phyloP scores from a whole-genome alignment of 768 basidiomycete genomes.

The Boletus tylopilopsis region DNA sequence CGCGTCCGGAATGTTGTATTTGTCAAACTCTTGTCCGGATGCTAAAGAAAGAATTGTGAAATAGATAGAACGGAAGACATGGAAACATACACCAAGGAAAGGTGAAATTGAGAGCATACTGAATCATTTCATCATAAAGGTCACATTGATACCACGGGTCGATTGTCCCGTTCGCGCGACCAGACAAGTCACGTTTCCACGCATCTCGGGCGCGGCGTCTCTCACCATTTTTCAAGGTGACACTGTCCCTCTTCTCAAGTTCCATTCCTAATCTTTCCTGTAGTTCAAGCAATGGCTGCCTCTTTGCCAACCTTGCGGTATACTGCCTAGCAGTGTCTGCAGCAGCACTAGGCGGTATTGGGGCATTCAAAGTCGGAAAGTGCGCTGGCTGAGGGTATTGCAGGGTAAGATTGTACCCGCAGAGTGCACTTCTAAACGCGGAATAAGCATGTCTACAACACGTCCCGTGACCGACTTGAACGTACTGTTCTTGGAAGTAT shows the following conservation, averaged over 20 bases:
- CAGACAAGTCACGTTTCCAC: constrained; percentile 46
- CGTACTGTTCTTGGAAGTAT: constrained; percentile 66
- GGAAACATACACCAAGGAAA: constrained; percentile 48
- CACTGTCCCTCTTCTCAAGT: constrained; percentile 6
- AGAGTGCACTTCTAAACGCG: constrained; percentile 48
- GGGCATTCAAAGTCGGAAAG: constrained; percentile 36
- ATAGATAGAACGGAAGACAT: background rate
- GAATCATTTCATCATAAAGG: constrained; percentile 56
- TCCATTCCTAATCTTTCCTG: background rate
- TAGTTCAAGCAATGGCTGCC: constrained; percentile 10
- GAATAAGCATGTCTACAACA: background rate
- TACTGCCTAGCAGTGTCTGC: background rate
- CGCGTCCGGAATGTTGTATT: constrained; percentile 46
- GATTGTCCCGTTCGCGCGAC: constrained; percentile 52
- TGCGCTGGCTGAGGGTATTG: constrained; percentile 61
- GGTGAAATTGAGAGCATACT: constrained; percentile 69
- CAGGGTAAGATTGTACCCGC: constrained; percentile 61
- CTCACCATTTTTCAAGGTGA: constrained; percentile 13
- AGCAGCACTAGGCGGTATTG: background rate
- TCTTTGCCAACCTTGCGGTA: constrained; percentile 1
- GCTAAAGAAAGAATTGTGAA: background rate
- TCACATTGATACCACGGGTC: constrained; percentile 62
- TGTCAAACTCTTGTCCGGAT: constrained; percentile 34
- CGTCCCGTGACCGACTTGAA: constrained; percentile 1
- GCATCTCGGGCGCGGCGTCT: constrained; percentile 17